Evolutionary conservation across 2,329 filamentous ascomycete species (phyloP), one percentile per base, ranked within the genome.

Genomic region (Ophiostoma populinum): DNA sequence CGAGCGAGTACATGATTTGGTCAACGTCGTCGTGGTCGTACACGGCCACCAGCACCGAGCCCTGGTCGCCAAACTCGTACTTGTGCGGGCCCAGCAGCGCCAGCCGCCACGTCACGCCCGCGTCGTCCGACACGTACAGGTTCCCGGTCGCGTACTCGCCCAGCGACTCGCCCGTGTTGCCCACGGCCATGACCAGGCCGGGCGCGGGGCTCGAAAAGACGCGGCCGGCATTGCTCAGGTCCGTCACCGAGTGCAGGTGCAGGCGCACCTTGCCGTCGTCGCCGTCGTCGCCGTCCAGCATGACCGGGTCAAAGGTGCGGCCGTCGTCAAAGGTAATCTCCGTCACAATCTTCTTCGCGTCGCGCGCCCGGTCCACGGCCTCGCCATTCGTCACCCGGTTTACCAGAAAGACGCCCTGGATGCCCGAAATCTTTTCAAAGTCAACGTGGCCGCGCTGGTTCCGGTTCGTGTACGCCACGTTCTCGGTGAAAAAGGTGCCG

Each of bases 291-390:
- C 74, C 69, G 25, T 68, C 77, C 10, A 67, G 64, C 45, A 75
- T 81, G 44, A 95, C 59, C 6, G 67, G 52, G 39, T 82, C 70
- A 54, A 92, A 95, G 0, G 76, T 87, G 46, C 86, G 68, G 17
- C 92, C 90, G 53, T 98, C 90, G 49, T 98, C 86, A 49, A 95
- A 98, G 33, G 81, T 93, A 51, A 98, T 94, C 46, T 75, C 65
- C 21, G 80, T 83, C 42, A 75, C 65, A 30, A 92, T 54, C 49
- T 81, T 72, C 58, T 87, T 87, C 6, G 57, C 48, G 2, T 58
- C 58, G 7, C 51, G 51, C 29, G 56, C 58, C 29, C 63, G 62
- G 35, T 75, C 65, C 1, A 92, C 71, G 2, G 83, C 76, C 43
- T 86, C 63, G 57, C 73, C 83, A 50, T 98, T 98, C 34, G 83